phyloP scores from a whole-genome alignment of 2,329 filamentous ascomycete genomes.

The Arthroderma sp. region DNA sequence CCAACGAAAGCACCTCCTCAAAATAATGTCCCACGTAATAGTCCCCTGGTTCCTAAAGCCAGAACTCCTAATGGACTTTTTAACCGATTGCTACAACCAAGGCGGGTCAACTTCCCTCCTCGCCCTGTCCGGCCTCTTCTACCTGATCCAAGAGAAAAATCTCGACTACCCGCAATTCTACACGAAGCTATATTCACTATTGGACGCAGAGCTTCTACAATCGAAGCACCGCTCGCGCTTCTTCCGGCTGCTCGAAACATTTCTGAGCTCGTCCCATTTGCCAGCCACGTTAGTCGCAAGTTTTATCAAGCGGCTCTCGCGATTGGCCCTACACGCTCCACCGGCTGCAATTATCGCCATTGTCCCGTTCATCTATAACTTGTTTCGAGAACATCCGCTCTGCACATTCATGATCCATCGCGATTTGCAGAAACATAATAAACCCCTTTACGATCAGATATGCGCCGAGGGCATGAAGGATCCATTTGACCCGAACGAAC shows the following conservation, averaged over 20 bases:
- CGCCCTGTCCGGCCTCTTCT: conserved; percentile 84
- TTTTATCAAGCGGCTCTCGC: conserved; percentile 86
- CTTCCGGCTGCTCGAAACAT: conserved; percentile 82
- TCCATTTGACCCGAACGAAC: conserved; percentile 61
- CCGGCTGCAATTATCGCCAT: conserved; percentile 80
- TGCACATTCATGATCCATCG: conserved; percentile 96
- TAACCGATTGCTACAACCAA: conserved; percentile 83
- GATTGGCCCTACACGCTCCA: conserved; percentile 74
- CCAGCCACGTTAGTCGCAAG: conserved; percentile 82
- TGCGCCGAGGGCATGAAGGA: conserved; percentile 50
- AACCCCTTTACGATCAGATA: conserved; percentile 28
- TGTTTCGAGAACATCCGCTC: conserved; percentile 75
- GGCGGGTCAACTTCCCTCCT: conserved; percentile 79
- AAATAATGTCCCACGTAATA: conserved; percentile 61
- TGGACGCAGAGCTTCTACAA: conserved; percentile 76
- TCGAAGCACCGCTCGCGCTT: conserved; percentile 90
- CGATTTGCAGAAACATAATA: conserved; percentile 22
- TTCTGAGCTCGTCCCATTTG: conserved; percentile 81
- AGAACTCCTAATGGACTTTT: conserved; percentile 86
- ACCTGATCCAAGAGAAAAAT: conserved; percentile 84
- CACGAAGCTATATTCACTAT: conserved; percentile 78
- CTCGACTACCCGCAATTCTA: conserved; percentile 95
- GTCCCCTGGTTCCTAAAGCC: conserved; percentile 81
- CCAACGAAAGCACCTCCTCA: conserved; percentile 67
- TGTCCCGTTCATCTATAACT: conserved; percentile 89